Conservation (phyloP, 495 filamentous ascomycete genomes). For the Neurospora sp. region DNA sequence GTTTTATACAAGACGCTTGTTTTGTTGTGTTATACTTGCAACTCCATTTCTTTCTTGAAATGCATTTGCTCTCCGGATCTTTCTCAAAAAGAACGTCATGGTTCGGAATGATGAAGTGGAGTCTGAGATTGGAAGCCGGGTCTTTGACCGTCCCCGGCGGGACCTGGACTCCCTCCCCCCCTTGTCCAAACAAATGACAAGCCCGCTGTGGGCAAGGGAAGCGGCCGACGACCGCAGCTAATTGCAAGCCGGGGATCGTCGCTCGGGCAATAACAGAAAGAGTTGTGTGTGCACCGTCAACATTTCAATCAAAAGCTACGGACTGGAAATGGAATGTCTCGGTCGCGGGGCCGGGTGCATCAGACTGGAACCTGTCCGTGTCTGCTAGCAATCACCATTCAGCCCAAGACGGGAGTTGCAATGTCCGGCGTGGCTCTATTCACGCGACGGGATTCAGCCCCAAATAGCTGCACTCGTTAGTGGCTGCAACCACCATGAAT, state of each 20-base stretch:
- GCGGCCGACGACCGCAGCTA: not conserved
- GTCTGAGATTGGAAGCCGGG: not conserved
- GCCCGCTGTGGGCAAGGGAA: not conserved
- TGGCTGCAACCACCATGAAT: not conserved
- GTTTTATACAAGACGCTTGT: not conserved
- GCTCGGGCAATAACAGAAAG: not conserved
- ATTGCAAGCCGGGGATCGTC: not conserved
- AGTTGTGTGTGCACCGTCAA: not conserved
- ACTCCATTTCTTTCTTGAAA: not conserved
- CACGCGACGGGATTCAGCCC: not conserved
- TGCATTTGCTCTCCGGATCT: not conserved
- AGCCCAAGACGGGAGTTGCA: not conserved
- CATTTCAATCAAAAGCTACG: not conserved
- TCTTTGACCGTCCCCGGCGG: not conserved
- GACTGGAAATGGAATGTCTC: not conserved
- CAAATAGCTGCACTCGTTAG: not conserved
- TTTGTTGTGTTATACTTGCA: not conserved
- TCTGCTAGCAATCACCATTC: not conserved
- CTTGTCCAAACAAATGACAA: not conserved
- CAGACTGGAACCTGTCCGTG: not conserved
- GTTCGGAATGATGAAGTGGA: not conserved
- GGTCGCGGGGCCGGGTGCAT: not conserved
- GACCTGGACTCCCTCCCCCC: too few species aligned
- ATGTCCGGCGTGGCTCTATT: not conserved
- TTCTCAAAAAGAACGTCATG: not conserved